Evolutionary conservation across 495 filamentous ascomycete genomes (phyloP).

Genomic region (Viridothelium virens): DNA sequence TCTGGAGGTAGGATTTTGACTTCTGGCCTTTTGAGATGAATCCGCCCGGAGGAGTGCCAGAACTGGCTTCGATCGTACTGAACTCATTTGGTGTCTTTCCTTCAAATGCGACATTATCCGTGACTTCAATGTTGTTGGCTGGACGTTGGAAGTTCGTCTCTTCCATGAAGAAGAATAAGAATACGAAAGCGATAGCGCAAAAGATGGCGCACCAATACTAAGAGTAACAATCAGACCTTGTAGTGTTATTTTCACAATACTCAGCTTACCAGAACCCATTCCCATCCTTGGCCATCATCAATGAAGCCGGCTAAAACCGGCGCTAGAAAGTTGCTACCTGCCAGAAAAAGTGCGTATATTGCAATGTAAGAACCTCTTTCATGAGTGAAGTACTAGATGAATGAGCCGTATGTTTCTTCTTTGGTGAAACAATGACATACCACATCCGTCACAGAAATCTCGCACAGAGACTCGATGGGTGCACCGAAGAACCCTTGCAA

Average conservation of each 20-base stretch:
- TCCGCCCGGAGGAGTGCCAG: too few species aligned
- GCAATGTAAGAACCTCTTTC: slow-evolving; percentile 59
- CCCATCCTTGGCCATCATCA: slow-evolving; percentile 53
- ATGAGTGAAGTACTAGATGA: slow-evolving; percentile 51
- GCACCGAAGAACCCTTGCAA: slow-evolving; percentile 58
- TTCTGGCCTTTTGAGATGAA: background rate
- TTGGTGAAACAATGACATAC: background rate
- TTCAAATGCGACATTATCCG: too few species aligned
- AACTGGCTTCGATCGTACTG: too few species aligned
- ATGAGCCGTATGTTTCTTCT: background rate
- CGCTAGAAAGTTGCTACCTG: slow-evolving; percentile 58
- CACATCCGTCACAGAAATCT: slow-evolving; percentile 56
- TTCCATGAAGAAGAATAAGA: slow-evolving; percentile 63
- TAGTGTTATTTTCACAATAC: background rate
- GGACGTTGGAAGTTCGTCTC: slow-evolving; percentile 53
- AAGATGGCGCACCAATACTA: slow-evolving; percentile 58
- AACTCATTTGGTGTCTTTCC: too few species aligned
- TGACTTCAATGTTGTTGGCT: too few species aligned
- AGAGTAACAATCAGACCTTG: slow-evolving; percentile 14
- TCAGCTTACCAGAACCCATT: slow-evolving; percentile 46
- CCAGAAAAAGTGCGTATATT: slow-evolving; percentile 54
- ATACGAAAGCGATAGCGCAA: slow-evolving; percentile 45
- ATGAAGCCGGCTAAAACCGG: slow-evolving; percentile 63
- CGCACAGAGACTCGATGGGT: slow-evolving; percentile 56
- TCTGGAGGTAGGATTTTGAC: slow-evolving; percentile 46